phyloP scores from a whole-genome alignment of 192 early-diverging fungal genomes.

The Funneliformis geosporum region DNA sequence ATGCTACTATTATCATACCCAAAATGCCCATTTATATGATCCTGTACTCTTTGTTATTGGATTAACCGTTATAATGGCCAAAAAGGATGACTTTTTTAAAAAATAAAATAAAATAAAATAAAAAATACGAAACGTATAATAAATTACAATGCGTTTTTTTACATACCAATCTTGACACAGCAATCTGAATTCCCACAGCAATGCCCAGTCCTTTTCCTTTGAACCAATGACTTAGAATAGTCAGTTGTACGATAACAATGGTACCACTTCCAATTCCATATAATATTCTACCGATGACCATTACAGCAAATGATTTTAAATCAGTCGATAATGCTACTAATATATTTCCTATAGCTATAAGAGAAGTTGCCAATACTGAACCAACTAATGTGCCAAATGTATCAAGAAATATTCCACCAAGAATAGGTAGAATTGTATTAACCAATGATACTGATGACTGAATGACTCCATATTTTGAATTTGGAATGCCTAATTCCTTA shows the following conservation, averaged over 20 bases:
- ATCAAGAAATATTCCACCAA: constrained; percentile 68
- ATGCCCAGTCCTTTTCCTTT: constrained; percentile 59
- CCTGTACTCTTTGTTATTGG: constrained; percentile 53
- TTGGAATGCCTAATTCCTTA: constrained; percentile 65
- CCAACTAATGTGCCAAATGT: constrained; percentile 63
- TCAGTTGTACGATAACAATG: constrained; percentile 65
- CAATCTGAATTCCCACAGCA: constrained; percentile 62
- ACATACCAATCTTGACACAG: constrained; percentile 56
- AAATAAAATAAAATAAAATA: background rate
- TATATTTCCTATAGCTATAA: constrained; percentile 61
- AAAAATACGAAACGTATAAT: background rate
- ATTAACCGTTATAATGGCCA: constrained; percentile 61
- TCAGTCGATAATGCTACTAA: constrained; percentile 64
- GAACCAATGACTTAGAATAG: constrained; percentile 73
- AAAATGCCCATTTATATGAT: constrained; percentile 46
- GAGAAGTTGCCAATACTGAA: constrained; percentile 56
- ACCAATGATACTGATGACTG: constrained; percentile 70
- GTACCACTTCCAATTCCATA: constrained; percentile 71
- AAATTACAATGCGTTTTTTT: background rate
- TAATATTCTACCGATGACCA: constrained; percentile 63
- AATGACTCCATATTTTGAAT: constrained; percentile 67
- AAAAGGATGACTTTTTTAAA: constrained; percentile 49
- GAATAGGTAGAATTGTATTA: constrained; percentile 63
- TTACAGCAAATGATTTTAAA: constrained; percentile 49
- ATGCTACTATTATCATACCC: constrained; percentile 28